Evolutionary conservation across 2,329 filamentous ascomycete species (phyloP).

Genomic region (Pyrenophora graminea): DNA sequence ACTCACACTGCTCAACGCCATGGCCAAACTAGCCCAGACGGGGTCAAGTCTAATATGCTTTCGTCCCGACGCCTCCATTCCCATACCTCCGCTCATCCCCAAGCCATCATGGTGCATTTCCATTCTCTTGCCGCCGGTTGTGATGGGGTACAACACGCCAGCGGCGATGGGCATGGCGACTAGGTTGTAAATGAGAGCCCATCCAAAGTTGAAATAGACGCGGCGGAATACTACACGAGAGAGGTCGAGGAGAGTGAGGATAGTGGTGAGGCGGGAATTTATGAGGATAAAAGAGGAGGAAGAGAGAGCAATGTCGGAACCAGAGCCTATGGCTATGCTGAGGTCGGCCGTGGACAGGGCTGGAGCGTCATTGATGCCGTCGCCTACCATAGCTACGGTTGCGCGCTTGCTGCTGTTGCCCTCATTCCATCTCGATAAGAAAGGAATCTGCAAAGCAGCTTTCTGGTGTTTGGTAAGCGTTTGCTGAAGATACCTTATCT

Average conservation of each 20-base stretch:
- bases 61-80: conserved; percentile 47
- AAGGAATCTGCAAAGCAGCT: conserved; percentile 23
- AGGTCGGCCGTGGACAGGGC: conserved; percentile 80
- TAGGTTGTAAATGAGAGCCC: conserved; percentile 83
- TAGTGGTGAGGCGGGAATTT: conserved; percentile 68
- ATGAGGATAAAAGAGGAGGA: conserved; percentile 82
- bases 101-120: conserved; percentile 40
- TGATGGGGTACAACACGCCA: conserved; percentile 72
- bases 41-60: conserved; percentile 70
- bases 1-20: conserved; percentile 90
- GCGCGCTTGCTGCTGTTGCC: conserved; percentile 44
- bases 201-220: conserved; percentile 83
- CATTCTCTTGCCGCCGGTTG: conserved; percentile 53
- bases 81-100: conserved; percentile 39
- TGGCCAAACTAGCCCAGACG: conserved; percentile 87
- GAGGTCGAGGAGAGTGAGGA: conserved; percentile 74
- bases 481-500: conserved; percentile 60
- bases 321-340: conserved; percentile 79
- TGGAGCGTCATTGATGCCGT: conserved; percentile 85
- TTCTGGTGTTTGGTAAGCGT: conserved; percentile 32
- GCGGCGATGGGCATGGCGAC: conserved; percentile 79
- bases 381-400: conserved; percentile 81
- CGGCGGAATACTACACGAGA: conserved; percentile 73
- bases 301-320: conserved; percentile 81
- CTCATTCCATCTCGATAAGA: conserved; percentile 2